phyloP scores from a whole-genome alignment of 352 stramenopile species.

The Globisporangium lucens region DNA sequence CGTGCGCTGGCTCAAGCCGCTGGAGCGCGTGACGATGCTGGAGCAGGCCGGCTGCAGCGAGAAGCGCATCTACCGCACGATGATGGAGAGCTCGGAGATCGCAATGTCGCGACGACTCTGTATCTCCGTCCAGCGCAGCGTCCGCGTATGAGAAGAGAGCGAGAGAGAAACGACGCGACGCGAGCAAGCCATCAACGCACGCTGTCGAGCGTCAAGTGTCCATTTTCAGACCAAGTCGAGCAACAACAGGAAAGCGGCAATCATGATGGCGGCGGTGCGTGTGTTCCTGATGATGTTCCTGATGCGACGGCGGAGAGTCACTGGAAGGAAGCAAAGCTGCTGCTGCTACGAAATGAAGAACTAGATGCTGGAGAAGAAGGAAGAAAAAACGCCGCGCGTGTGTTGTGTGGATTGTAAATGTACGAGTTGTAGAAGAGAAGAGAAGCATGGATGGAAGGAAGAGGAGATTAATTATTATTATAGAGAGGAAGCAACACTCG shows the following conservation, averaged over 20 bases:
- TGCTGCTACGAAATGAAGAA: background rate
- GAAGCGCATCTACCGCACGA: conserved; percentile 47
- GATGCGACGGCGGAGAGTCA: too few species aligned
- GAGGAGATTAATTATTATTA: background rate
- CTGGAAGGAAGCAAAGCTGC: too few species aligned
- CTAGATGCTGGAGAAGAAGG: background rate
- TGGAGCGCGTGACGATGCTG: conserved; percentile 27
- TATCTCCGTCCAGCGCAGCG: conserved; percentile 10
- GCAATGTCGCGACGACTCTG: conserved; percentile 42
- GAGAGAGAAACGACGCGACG: background rate
- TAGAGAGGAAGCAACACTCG: background rate
- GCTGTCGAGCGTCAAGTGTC: too few species aligned
- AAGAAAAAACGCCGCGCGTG: too few species aligned
- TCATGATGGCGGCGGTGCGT: too few species aligned
- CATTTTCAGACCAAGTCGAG: too few species aligned
- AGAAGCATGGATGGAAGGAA: background rate
- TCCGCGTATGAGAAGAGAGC: conserved; percentile 5
- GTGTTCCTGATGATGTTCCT: too few species aligned
- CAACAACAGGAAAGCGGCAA: too few species aligned
- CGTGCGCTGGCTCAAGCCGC: conserved; percentile 32
- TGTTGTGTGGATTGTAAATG: background rate
- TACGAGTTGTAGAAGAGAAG: background rate
- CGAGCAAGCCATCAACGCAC: background rate
- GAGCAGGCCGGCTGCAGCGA: conserved; percentile 40
- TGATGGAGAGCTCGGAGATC: conserved; percentile 54